A percentile compares a stretch with the other conserved stretches of the same genome.
Conservation (phyloP, 176 grass and related monocot species). For the Ananas comosus region DNA sequence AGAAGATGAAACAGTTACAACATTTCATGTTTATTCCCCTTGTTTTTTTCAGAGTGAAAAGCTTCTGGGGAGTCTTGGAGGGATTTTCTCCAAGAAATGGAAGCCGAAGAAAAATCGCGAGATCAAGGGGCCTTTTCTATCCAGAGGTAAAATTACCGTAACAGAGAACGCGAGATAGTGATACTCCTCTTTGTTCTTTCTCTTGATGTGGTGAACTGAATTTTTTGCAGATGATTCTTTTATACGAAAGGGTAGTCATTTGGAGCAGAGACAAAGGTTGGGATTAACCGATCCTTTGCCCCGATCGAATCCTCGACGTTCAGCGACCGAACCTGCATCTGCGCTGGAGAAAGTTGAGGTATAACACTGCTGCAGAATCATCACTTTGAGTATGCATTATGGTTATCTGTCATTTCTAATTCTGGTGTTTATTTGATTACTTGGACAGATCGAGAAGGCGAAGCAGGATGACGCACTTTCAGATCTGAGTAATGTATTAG, state of each 20-base stretch:
- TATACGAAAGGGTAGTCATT: constrained; percentile 43
- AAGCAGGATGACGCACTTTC: constrained; percentile 70
- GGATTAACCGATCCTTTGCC: constrained; percentile 42
- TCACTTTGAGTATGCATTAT: background rate
- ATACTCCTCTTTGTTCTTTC: background rate
- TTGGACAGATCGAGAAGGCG: constrained; percentile 49
- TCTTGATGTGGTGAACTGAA: constrained; percentile 1
- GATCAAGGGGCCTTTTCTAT: constrained; percentile 52
- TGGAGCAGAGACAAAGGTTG: constrained; percentile 69
- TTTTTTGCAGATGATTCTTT: constrained; percentile 43
- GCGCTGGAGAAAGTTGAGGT: constrained; percentile 79
- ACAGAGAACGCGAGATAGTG: background rate
- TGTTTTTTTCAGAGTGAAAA: constrained; percentile 28
- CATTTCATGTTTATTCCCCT: constrained; percentile 13
- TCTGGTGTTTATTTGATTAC: background rate
- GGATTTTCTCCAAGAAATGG: constrained; percentile 61
- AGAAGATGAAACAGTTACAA: background rate
- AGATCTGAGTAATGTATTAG: constrained; percentile 62
- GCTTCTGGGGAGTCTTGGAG: constrained; percentile 50
- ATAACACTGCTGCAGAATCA: background rate
- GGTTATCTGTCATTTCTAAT: background rate
- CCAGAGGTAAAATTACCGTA: constrained; percentile 29
- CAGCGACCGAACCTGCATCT: constrained; percentile 28
- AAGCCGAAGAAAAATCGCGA: constrained; percentile 62
- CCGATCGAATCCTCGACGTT: constrained; percentile 22